Evolutionary conservation across 208 protist genomes (phyloP), one percentile per base, ranked within the genome.

Genomic region (Crithidia expoeki): DNA sequence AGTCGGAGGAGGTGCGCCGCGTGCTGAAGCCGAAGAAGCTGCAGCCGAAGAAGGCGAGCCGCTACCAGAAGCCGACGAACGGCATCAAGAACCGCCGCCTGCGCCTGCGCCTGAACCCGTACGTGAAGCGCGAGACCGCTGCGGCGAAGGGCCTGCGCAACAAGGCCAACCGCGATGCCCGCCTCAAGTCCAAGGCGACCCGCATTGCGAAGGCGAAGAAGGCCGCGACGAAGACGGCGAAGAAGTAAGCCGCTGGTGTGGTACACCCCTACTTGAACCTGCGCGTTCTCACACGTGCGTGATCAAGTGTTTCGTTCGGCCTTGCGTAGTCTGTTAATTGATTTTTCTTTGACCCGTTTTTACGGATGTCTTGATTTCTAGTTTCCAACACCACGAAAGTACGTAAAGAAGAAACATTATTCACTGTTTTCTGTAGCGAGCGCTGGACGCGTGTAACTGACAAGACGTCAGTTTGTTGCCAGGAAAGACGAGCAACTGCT

Each of bases 21-120:
- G 85, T 84, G 56, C 80, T 89, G 76, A 87, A 84, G 75, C 81
- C 84, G 64, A 92, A 88, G 83, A 89, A 89, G 81, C 75, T 89
- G 74, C 83, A 83, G 72, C 40, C 76, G 46, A 86, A 85, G 56
- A 67, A 68, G 59, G n/a, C 57, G 60, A 69, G 49, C 53, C 59
- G 40, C 51, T 70, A 72, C 79, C 76, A 61, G 53, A 50, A 83
- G 50, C 88, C 88, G 34, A 84, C 61, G 68, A 89, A 86, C 81
- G 84, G 84, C 51, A 86, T 88, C 50, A 87, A 86, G 76, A 92
- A 92, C 86, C 86, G 86, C 79, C 83, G 81, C 69, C 81, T 92
- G 80, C 83, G 79, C 71, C 68, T 83, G 76, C 83, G 86, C 80
- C 82, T 92, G 72, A 92, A 89, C 82, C 86, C 86, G 50, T 92